Evolutionary conservation across 352 stramenopile genomes (phyloP), one percentile per base, ranked within the genome.

Genomic region (Phytopythium kandeliae): DNA sequence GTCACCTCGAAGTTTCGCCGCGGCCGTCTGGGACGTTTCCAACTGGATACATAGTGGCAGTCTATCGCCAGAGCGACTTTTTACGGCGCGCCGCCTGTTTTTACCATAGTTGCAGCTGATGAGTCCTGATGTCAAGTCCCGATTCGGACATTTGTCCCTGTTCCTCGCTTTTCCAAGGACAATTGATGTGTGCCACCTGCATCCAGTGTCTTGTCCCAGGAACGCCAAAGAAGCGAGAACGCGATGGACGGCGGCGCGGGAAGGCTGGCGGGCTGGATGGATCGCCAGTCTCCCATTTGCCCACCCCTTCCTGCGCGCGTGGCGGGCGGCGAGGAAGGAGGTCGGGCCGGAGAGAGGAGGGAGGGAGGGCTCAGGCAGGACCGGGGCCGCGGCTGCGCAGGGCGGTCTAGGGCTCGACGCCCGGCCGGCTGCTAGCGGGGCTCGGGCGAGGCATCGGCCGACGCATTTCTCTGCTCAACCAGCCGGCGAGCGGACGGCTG

Each of bases 1-100:
- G 47, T 53, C 47, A 53, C 22, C 15, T 44, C 25, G 33, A 41
- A n/a, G n/a, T n/a, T n/a, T n/a, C n/a, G n/a, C n/a, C n/a, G n/a
- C n/a, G n/a, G n/a, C n/a, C n/a, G n/a, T n/a, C n/a, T n/a, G n/a
- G n/a, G n/a, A n/a, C n/a, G n/a, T n/a, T n/a, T n/a, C n/a, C 31
- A 43, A 42, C 47, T 53, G 15, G 47, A 43, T 26, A n/a, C 3
- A 16, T 31, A 9, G 28, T 10, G 28, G 28, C 4, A 31, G 4
- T 9, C 28, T 31, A 4, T 31, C 9, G n/a, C n/a, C 28, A 31
- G 28, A 4, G 28, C 19, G 21, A 53, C 26, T 19, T 26, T 50
- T 50, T 37, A 38, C 31, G 30, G 44, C 44, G 2, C 44, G 3
- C 21, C 21, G 8, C 30, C 28, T 40, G 30, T 51, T 52, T 42